Conservation (phyloP, 1,139 yeast species). For the Yamadazyma spencermartinsiae region DNA sequence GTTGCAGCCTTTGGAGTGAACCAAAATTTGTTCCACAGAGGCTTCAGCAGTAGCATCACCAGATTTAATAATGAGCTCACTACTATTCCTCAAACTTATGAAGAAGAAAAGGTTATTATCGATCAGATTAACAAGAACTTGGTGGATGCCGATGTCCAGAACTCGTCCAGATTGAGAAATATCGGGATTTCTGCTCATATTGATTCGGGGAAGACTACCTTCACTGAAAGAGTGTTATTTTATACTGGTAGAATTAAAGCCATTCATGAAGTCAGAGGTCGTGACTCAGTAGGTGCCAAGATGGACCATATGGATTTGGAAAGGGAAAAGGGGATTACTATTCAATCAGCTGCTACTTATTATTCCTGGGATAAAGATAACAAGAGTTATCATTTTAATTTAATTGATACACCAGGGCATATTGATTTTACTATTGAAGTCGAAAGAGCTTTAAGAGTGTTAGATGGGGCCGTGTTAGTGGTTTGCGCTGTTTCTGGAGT, state of each 20-base stretch:
- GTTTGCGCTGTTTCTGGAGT: conserved; percentile 99
- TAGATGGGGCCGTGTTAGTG: conserved; percentile 97
- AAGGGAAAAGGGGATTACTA: conserved; percentile 93
- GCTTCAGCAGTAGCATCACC: background rate
- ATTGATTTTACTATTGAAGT: conserved; percentile 98
- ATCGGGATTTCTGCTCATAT: conserved; percentile 97
- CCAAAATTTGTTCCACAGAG: background rate
- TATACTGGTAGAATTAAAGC: conserved; percentile 98
- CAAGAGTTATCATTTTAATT: conserved; percentile 77
- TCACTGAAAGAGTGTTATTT: conserved; percentile 94
- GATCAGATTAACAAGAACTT: conserved; percentile 58
- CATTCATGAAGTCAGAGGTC: conserved; percentile 96
- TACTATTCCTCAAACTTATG: conserved; percentile 49
- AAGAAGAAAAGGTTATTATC: conserved; percentile 67
- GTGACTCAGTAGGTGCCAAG: conserved; percentile 97
- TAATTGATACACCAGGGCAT: conserved; percentile 98
- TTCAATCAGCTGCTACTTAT: conserved; percentile 98
- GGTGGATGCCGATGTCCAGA: conserved; percentile 55
- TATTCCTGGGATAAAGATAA: conserved; percentile 89
- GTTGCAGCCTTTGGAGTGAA: background rate
- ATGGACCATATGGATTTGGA: conserved; percentile 95
- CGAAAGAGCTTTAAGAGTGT: conserved; percentile 92
- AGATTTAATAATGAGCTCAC: conserved; percentile 10
- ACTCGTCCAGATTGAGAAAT: conserved; percentile 70
- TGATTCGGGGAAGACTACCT: conserved; percentile 80